A percentile compares a stretch with the other conserved stretches of the same genome.
Evolutionary conservation across 1,284 basidiomycete species (phyloP).

Genomic region (Irpex rosettiformis): DNA sequence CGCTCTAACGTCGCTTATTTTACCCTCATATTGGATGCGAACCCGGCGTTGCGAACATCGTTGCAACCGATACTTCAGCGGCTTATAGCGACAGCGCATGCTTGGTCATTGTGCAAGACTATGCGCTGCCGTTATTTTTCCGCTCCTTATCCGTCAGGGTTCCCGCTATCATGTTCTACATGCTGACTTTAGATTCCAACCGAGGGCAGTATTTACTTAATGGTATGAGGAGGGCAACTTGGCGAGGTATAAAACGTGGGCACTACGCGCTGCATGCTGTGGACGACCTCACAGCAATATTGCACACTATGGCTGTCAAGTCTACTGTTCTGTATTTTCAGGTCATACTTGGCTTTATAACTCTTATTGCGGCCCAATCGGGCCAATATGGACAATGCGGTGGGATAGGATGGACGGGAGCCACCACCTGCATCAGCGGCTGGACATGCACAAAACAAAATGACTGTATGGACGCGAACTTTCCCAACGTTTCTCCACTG

Average conservation of each 20-base stretch:
- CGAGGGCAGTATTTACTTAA: neutral
- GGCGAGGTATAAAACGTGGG: neutral
- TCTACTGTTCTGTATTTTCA: conserved; percentile 10
- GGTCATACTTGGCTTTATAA: conserved; percentile 15
- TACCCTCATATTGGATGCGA: neutral
- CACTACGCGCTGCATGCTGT: neutral
- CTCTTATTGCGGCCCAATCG: conserved; percentile 22
- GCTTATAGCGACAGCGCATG: neutral
- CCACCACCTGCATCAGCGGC: conserved; percentile 41
- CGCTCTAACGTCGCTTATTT: conserved; percentile 4
- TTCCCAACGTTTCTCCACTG: neutral
- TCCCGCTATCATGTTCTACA: neutral
- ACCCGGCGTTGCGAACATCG: neutral
- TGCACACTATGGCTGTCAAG: conserved; percentile 19
- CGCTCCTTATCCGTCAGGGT: conserved; percentile 21
- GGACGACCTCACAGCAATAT: neutral
- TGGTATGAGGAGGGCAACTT: too few relatives aligned
- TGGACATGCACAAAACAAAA: conserved; percentile 39
- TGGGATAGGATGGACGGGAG: conserved; percentile 46
- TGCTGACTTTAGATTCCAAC: too few relatives aligned
- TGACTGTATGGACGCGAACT: conserved; percentile 30
- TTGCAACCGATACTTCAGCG: conserved; percentile 8
- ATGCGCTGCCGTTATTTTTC: conserved; percentile 22
- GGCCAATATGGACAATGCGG: conserved; percentile 44
- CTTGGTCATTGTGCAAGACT: neutral